These are phyloP conservation scores for Triglochin maritima DNA, from an alignment of 106 monocot genomes.

Conservation along the genomic window DNA sequence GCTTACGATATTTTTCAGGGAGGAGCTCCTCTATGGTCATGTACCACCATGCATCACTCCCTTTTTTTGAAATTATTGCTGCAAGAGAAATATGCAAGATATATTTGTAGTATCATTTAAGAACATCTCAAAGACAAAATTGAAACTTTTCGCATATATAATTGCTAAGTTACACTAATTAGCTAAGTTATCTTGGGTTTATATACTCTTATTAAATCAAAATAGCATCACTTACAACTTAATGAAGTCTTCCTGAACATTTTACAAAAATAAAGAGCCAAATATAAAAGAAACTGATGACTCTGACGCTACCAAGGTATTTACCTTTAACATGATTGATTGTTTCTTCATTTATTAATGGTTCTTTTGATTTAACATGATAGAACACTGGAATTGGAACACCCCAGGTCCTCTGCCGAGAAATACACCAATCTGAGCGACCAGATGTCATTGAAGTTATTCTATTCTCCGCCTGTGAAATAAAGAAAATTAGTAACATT, in stretches of 20 bases:
- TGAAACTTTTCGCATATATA: not conserved
- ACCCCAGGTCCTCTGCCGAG: slow-evolving; percentile 97
- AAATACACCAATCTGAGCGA: slow-evolving; percentile 99
- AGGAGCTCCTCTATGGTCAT: slow-evolving; percentile 90
- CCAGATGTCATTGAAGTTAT: slow-evolving; percentile 83
- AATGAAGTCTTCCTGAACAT: not conserved
- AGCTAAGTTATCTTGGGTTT: no score
- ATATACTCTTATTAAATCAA: no score
- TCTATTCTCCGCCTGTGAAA: slow-evolving; percentile 68
- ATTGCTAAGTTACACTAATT: no score
- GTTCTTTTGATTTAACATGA: slow-evolving; percentile 71
- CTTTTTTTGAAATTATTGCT: slow-evolving; percentile 69
- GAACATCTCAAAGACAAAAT: not conserved
- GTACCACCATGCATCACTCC: slow-evolving; percentile 99
- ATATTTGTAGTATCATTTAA: not conserved
- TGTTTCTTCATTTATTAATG: slow-evolving; percentile 78
- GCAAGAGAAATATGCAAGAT: slow-evolving; percentile 7
- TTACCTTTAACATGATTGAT: slow-evolving; percentile 78
- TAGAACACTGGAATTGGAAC: slow-evolving; percentile 98
- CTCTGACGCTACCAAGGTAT: not conserved
- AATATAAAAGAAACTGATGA: not conserved
- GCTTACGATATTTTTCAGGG: slow-evolving; percentile 62
- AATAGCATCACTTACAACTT: not conserved
- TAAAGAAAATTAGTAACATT: slow-evolving; percentile 1
- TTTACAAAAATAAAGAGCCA: not conserved